Percentiles rank a stretch among this genome's conserved stretches.
Conservation (phyloP, 805 yeast species). For the Wickerhamiella galacta region DNA sequence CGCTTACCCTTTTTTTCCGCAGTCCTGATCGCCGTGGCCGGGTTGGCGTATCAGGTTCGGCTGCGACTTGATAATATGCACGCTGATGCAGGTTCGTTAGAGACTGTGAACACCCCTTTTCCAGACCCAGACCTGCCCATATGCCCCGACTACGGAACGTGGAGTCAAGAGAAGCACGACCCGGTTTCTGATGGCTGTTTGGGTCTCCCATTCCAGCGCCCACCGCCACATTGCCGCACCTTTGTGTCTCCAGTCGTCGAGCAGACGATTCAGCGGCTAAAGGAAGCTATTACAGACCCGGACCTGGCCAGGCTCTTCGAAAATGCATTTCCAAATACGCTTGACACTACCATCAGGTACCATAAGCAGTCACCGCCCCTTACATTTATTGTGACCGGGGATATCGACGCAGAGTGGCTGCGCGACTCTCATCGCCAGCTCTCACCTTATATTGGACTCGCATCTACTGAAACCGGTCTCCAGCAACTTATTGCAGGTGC, state of each 20-base stretch:
- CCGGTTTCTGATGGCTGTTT: conserved; percentile 45
- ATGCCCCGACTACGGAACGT: conserved; percentile 53
- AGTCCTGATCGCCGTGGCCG: too few relatives aligned
- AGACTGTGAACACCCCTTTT: too few relatives aligned
- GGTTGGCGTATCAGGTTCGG: too few relatives aligned
- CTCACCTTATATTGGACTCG: conserved; percentile 52
- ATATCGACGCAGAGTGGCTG: conserved; percentile 86
- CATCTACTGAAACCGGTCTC: conserved; percentile 34
- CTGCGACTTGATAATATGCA: too few relatives aligned
- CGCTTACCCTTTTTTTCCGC: too few relatives aligned
- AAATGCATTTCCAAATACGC: conserved; percentile 71
- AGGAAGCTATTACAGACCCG: conserved; percentile 32
- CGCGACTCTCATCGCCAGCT: conserved; percentile 76
- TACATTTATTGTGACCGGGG: conserved; percentile 78
- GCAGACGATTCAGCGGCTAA: conserved; percentile 35
- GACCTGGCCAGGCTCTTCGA: conserved; percentile 66
- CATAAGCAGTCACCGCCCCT: conserved; percentile 32
- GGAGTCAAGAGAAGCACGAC: conserved; percentile 35
- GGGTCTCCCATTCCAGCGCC: conserved; percentile 58
- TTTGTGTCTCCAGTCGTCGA: conserved; percentile 51
- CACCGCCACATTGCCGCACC: conserved; percentile 54
- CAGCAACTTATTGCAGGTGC: conserved; percentile 53
- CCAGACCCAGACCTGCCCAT: too few relatives aligned
- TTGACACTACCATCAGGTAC: conserved; percentile 77
- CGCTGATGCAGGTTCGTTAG: too few relatives aligned